Base-by-base conservation (phyloP, 2,329 filamentous ascomycete species). In the Aschersonia sp. region DNA sequence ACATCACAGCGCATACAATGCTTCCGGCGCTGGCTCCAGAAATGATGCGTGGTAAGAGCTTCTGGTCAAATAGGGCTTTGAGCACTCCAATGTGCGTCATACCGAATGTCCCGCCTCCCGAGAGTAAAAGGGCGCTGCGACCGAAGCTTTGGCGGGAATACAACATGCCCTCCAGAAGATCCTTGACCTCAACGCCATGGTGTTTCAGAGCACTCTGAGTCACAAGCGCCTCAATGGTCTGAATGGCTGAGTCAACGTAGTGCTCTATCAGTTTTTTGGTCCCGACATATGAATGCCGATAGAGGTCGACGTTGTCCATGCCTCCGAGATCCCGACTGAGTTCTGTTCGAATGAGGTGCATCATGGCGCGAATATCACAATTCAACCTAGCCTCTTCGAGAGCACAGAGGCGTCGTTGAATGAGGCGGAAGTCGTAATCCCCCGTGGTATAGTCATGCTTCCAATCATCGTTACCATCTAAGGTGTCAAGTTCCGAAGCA, bases 1-100 rank as follows among this genome's bases (percentile, higher is more conserved):
- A 92, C 49, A 92, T 70, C 1, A 94, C 83, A 1, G 86, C 78
- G 51, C 81, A 86, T 11, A 94, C 84, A 43, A 94, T 94, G 55
- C 86, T 89, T 14, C 87, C 87, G 1, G 88, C 87, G 31, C 87
- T 94, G 5, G 87, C 84, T 2, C 87, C 87, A 0, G 87, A 94
- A 46, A 94, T 86, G 59, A 94, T 89, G 44, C 87, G 81, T 4
- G 88, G 88, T 2, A 95, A 71, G 10, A 94, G 70, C 6, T 77
- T 76, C 4, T 77, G 73, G 57, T 92, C 80, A 61, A 81, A 88
- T 3, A 95, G 71, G 4, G 83, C 76, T 62, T 94, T 94, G 47
- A 94, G 68, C 3, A 95, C 87, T 1, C 88, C 88, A 47, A 94
- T 84, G 60, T 95, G 88, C 50, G 85, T 85, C 85, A 95, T 94